A percentile compares a stretch with the other conserved stretches of the same genome.
Evolutionary conservation across 148 eudicot genomes (phyloP).

Genomic region (Rhododendron williamsianum): DNA sequence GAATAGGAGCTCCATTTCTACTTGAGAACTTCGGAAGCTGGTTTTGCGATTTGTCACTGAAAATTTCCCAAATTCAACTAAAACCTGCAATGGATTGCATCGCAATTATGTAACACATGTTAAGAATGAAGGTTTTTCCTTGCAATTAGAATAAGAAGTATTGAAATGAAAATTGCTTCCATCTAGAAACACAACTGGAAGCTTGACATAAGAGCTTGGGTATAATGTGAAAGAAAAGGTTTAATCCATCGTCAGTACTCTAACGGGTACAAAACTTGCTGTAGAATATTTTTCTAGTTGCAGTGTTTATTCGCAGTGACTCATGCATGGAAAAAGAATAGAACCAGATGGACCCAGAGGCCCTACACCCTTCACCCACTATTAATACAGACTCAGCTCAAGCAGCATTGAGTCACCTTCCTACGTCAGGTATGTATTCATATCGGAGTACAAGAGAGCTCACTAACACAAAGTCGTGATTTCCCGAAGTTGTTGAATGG

Average conservation of each 20-base stretch:
- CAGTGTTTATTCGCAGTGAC: neutral
- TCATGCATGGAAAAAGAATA: neutral
- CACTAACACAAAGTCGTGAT: neutral
- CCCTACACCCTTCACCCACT: neutral
- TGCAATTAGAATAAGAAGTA: neutral
- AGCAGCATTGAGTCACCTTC: neutral
- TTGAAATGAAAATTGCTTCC: neutral
- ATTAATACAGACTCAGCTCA: neutral
- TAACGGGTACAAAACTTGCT: neutral
- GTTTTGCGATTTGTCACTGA: no score
- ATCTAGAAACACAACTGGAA: neutral
- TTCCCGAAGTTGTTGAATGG: neutral
- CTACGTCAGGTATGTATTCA: neutral
- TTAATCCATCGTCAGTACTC: neutral
- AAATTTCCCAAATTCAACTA: no score
- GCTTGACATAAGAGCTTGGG: neutral
- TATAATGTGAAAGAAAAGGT: neutral
- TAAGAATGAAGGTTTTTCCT: no score
- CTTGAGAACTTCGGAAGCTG: no score
- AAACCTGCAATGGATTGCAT: no score
- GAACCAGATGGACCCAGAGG: neutral
- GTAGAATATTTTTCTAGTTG: neutral
- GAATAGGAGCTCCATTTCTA: no score
- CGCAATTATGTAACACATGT: no score
- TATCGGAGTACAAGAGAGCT: neutral